Evolutionary conservation across 805 yeast genomes (phyloP).

Genomic region (Pichia exigua): DNA sequence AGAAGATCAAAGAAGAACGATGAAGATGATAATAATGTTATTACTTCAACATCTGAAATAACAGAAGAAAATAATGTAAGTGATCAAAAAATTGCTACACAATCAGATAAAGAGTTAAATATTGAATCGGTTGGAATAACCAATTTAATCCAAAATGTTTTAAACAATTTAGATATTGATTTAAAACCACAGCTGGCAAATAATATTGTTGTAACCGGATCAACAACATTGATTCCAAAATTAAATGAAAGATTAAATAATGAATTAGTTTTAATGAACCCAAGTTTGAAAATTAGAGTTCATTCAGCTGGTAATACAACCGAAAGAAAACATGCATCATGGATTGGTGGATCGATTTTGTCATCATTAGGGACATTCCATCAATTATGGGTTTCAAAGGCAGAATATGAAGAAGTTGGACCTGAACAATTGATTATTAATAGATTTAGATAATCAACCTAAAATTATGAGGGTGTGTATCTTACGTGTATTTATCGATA

Average conservation of each 20-base stretch:
- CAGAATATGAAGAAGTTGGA: slow-evolving; percentile 85
- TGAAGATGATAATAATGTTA: slow-evolving; percentile 27
- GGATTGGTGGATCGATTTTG: slow-evolving; percentile 90
- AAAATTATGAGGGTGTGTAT: not conserved
- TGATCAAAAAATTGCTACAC: not conserved
- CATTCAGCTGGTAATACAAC: slow-evolving; percentile 71
- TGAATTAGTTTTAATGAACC: slow-evolving; percentile 63
- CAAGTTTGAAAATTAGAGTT: slow-evolving; percentile 78
- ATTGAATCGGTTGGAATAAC: slow-evolving; percentile 36
- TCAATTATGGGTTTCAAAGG: slow-evolving; percentile 86
- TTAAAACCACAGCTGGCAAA: slow-evolving; percentile 80
- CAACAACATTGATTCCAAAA: slow-evolving; percentile 74
- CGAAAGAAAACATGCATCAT: slow-evolving; percentile 74
- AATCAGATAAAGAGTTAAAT: not conserved
- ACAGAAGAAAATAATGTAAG: slow-evolving; percentile 26
- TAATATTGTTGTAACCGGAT: slow-evolving; percentile 82
- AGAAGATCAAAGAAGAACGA: slow-evolving; percentile 45
- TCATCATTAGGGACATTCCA: slow-evolving; percentile 90
- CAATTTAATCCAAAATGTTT: slow-evolving; percentile 49
- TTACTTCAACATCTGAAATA: not conserved
- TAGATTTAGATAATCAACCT: slow-evolving; percentile 56
- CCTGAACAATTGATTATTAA: slow-evolving; percentile 70
- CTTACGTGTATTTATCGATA: not conserved
- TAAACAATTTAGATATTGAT: slow-evolving; percentile 65
- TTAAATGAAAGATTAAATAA: slow-evolving; percentile 66